These are phyloP conservation scores for Arxiozyma bovina DNA, from an alignment of 1,139 yeast genomes.

Conservation along the genomic window DNA sequence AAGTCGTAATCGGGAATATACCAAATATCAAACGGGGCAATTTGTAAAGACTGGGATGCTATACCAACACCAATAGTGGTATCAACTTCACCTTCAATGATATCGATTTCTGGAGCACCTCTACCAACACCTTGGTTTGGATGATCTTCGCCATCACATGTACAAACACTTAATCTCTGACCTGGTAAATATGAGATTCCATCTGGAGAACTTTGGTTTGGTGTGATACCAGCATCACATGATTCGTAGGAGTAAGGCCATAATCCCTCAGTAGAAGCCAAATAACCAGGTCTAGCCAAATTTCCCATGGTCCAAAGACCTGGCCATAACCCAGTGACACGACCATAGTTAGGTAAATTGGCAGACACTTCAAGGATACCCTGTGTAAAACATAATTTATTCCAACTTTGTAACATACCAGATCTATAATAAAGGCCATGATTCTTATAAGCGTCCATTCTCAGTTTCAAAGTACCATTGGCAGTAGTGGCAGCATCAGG, in stretches of 20 bases:
- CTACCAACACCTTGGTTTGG: constrained; percentile 74
- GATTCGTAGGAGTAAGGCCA: constrained; percentile 83
- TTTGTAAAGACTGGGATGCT: constrained; percentile 73
- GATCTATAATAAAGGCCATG: constrained; percentile 69
- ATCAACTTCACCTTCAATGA: constrained; percentile 64
- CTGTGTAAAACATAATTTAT: constrained; percentile 70
- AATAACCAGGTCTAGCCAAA: constrained; percentile 73
- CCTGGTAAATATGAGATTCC: constrained; percentile 77
- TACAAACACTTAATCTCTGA: constrained; percentile 59
- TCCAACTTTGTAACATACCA: constrained; percentile 84
- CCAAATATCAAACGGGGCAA: constrained; percentile 85
- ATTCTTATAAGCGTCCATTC: constrained; percentile 64
- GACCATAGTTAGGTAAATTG: constrained; percentile 61
- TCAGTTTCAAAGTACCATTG: constrained; percentile 54
- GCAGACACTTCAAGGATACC: constrained; percentile 66
- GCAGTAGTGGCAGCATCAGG: constrained; percentile 72
- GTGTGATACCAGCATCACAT: constrained; percentile 83
- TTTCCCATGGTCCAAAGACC: constrained; percentile 88
- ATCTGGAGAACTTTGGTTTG: constrained; percentile 78
- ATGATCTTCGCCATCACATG: constrained; percentile 69
- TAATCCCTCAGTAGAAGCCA: constrained; percentile 75
- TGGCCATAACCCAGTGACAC: constrained; percentile 75
- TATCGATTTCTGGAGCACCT: constrained; percentile 88
- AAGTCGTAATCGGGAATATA: constrained; percentile 72
- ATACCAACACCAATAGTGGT: constrained; percentile 46